Evolutionary conservation across 352 stramenopile species (phyloP).

Genomic region (Globisporangium acanthophoron): DNA sequence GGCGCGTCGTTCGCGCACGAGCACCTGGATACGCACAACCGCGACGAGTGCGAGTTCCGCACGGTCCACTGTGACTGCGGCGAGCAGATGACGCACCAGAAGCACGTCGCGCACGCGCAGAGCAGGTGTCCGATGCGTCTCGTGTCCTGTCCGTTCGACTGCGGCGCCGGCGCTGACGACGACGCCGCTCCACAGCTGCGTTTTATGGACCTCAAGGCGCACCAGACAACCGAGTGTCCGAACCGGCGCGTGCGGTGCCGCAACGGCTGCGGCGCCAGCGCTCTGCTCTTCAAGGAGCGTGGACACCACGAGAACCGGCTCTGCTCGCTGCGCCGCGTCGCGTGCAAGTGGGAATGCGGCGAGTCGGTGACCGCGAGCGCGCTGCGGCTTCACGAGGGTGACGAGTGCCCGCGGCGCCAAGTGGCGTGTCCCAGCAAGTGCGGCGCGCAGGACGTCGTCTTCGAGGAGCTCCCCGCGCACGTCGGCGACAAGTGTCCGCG

Average conservation of each 20-base stretch:
- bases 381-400: conserved; percentile 39
- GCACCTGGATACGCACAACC: conserved; percentile 22
- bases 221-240: conserved; percentile 37
- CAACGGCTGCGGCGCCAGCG: conserved; percentile 48
- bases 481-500: conserved; percentile 22
- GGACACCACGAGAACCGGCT: conserved; percentile 32
- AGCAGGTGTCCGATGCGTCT: conserved; percentile 39
- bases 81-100: conserved; percentile 50
- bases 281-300: conserved; percentile 37
- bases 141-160: conserved; percentile 48
- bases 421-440: conserved; percentile 53
- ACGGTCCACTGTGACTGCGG: conserved; percentile 44
- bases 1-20: conserved; percentile 15
- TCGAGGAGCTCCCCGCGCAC: conserved; percentile 39
- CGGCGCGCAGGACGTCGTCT: conserved; percentile 20
- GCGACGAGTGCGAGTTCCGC: conserved; percentile 40
- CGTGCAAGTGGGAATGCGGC: conserved; percentile 53
- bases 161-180: conserved; percentile 2
- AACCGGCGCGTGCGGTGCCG: conserved; percentile 57
- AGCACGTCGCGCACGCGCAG: conserved; percentile 34
- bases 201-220: conserved; percentile 37
- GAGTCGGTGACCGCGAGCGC: conserved; percentile 37
- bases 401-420: conserved; percentile 48
- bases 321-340: conserved; percentile 45
- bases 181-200: conserved; percentile 11